Percentiles rank a stretch among this genome's conserved stretches.
Conservation (phyloP, 2,329 filamentous ascomycete species). For the Aaosphaeria arxii region DNA sequence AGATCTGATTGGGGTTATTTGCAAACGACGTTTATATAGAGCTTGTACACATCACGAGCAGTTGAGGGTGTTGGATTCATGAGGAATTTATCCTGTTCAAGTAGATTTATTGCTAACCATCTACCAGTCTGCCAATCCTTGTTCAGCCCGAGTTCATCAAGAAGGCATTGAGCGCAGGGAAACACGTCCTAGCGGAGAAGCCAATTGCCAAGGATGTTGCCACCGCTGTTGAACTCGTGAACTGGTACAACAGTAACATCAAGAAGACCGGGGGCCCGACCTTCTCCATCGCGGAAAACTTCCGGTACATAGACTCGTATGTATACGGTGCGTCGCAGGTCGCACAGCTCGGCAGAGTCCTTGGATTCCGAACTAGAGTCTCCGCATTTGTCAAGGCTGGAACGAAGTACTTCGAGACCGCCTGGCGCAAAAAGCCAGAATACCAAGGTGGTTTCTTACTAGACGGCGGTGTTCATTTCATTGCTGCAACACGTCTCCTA, state of each 20-base stretch:
- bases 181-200: slow-evolving; percentile 70
- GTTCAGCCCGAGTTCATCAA: slow-evolving; percentile 59
- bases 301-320: slow-evolving; percentile 60
- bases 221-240: slow-evolving; percentile 48
- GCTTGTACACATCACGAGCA: no score
- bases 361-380: slow-evolving; percentile 52
- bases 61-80: no score
- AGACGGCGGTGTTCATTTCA: slow-evolving; percentile 72
- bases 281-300: slow-evolving; percentile 65
- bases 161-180: slow-evolving; percentile 60
- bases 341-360: slow-evolving; percentile 52
- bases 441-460: slow-evolving; percentile 76
- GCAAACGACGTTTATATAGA: background rate
- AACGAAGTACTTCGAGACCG: slow-evolving; percentile 55
- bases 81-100: no score
- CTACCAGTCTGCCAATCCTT: slow-evolving; percentile 56
- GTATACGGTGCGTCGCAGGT: slow-evolving; percentile 50
- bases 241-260: slow-evolving; percentile 45
- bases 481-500: slow-evolving; percentile 61
- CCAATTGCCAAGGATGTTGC: slow-evolving; percentile 62
- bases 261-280: slow-evolving; percentile 36
- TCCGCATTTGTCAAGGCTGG: slow-evolving; percentile 46
- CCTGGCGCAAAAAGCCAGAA: slow-evolving; percentile 65
- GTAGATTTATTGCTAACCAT: background rate
- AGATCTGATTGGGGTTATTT: background rate